A percentile compares a stretch with the other conserved stretches of the same genome.
phyloP scores from a whole-genome alignment of 2,329 filamentous ascomycete genomes.

The Erysiphe pulchra region DNA sequence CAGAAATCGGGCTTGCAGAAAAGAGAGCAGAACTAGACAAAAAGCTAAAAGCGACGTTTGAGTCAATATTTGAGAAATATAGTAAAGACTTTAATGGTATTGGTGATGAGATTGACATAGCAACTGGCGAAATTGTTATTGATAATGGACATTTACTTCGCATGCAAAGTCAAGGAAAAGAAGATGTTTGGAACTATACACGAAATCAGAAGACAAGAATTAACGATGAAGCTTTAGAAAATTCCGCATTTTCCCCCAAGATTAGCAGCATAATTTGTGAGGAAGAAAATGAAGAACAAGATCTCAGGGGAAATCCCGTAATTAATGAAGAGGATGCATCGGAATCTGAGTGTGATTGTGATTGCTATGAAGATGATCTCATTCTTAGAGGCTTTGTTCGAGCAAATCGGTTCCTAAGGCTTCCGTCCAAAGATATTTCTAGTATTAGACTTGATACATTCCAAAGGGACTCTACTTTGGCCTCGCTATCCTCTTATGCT shows the following conservation, averaged over 20 bases:
- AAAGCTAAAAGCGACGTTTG: slow-evolving; percentile 60
- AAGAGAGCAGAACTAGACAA: slow-evolving; percentile 40
- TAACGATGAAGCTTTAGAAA: slow-evolving; percentile 5
- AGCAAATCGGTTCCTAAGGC: slow-evolving; percentile 6
- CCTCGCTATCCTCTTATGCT: background rate
- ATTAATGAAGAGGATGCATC: slow-evolving; percentile 8
- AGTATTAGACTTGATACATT: background rate
- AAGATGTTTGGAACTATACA: slow-evolving; percentile 8
- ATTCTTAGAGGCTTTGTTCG: slow-evolving; percentile 11
- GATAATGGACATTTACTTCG: slow-evolving; percentile 63
- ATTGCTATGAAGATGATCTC: slow-evolving; percentile 12
- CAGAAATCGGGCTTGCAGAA: slow-evolving; percentile 29
- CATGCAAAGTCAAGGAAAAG: slow-evolving; percentile 32
- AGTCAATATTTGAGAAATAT: slow-evolving; percentile 77
- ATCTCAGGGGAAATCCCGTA: slow-evolving; percentile 6
- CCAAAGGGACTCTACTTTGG: background rate
- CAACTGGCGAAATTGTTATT: slow-evolving; percentile 59
- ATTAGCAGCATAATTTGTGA: background rate
- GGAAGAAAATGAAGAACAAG: slow-evolving; percentile 5
- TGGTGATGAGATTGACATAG: slow-evolving; percentile 73
- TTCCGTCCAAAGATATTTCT: slow-evolving; percentile 2
- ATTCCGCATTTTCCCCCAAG: background rate
- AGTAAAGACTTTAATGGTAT: slow-evolving; percentile 56
- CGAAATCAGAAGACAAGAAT: slow-evolving; percentile 4
- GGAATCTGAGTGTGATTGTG: slow-evolving; percentile 10